Percentiles rank a stretch among this genome's conserved stretches.
These are phyloP conservation scores for Xylariaceae sp. DNA, from an alignment of 2,329 filamentous ascomycete species.

Conservation along the genomic window DNA sequence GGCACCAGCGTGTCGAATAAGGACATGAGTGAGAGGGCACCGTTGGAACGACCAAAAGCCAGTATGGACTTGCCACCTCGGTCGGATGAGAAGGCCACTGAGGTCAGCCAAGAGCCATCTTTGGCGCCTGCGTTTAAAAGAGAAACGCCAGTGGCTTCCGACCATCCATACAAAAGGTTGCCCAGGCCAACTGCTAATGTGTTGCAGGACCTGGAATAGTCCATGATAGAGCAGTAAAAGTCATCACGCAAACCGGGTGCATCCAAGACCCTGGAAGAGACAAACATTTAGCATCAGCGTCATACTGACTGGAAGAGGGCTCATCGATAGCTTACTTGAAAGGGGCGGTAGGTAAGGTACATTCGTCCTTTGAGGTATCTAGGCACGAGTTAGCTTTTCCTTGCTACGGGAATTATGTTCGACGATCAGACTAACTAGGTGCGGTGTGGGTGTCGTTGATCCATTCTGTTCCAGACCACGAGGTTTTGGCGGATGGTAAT, in stretches of 20 bases:
- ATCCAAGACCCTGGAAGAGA: constrained; percentile 63
- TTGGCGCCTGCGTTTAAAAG: constrained; percentile 44
- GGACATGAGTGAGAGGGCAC: constrained; percentile 72
- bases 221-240: constrained; percentile 88
- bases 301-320: constrained; percentile 12
- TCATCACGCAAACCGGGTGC: constrained; percentile 87
- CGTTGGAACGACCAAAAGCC: constrained; percentile 75
- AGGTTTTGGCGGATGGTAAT: constrained; percentile 31
- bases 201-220: constrained; percentile 70
- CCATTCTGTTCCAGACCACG: constrained; percentile 43
- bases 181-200: constrained; percentile 81
- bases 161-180: constrained; percentile 81
- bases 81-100: constrained; percentile 81
- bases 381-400: constrained; percentile 9
- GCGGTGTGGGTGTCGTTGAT: constrained; percentile 23
- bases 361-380: constrained; percentile 29
- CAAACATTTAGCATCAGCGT: neutral
- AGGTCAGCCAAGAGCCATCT: constrained; percentile 63
- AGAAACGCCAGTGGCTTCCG: constrained; percentile 64
- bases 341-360: constrained; percentile 62
- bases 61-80: constrained; percentile 73
- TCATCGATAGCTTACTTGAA: constrained; percentile 58
- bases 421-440: constrained; percentile 18
- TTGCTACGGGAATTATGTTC: neutral
- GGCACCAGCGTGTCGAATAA: constrained; percentile 60